phyloP scores from a whole-genome alignment of 2,329 filamentous ascomycete species.

The Pyrenochaeta sp. region DNA sequence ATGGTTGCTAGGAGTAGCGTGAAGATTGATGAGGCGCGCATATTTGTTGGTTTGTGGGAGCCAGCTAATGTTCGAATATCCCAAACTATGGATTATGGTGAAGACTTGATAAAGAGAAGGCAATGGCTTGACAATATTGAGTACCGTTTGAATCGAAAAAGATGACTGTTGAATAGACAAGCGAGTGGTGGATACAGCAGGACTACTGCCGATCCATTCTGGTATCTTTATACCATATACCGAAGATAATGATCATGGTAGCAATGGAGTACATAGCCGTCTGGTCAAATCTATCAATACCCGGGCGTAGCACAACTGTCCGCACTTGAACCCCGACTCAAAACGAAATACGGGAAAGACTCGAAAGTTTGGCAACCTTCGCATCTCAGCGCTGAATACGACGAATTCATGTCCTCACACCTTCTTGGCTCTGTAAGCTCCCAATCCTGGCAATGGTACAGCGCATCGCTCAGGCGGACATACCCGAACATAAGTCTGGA shows the following conservation, averaged over 20 bases:
- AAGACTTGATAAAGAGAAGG: background rate
- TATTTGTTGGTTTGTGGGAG: too few relatives aligned
- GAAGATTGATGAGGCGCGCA: background rate
- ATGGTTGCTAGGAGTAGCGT: background rate
- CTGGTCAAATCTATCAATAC: background rate
- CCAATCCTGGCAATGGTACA: background rate
- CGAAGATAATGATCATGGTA: background rate
- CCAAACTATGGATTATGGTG: background rate
- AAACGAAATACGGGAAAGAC: too few relatives aligned
- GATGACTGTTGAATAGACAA: background rate
- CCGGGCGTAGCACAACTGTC: background rate
- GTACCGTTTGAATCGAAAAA: background rate
- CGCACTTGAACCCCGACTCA: background rate
- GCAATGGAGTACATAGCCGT: background rate
- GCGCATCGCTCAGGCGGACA: background rate
- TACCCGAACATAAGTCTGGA: too few relatives aligned
- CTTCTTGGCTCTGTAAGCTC: background rate
- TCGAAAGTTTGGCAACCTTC: background rate
- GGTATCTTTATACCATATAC: background rate
- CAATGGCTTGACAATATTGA: background rate
- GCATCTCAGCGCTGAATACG: background rate
- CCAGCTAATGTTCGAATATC: too few relatives aligned
- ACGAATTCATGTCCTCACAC: background rate
- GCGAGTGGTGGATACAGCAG: background rate
- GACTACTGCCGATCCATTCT: background rate